Base-by-base conservation (phyloP, 1,284 basidiomycete species). In the Rhodotorula mucilaginosa region DNA sequence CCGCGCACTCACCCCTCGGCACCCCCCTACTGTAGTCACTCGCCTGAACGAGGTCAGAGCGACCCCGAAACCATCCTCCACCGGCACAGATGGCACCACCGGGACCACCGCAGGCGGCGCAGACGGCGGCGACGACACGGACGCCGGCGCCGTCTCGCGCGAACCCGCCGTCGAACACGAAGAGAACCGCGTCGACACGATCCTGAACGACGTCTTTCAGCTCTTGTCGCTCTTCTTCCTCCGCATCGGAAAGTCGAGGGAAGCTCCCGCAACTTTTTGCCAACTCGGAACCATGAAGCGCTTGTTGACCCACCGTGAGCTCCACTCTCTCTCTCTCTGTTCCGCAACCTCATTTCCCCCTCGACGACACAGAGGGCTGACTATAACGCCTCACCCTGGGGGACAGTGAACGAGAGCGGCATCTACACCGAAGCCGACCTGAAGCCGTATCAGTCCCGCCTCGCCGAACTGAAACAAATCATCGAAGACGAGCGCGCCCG, bases 1-100 rank as follows among this genome's bases (percentile, higher is more conserved):
- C 26, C 26, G 26, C 26, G 26, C 26, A 26, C 23, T 19, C 64
- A 51, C 39, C 18, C 29, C 16, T 26, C 51, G 57, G 52, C 70
- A 94, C 91, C 44, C 92, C 88, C 79, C 84, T 98, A 29, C n/a
- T 21, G 2, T 48, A 66, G 67, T 68, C 70, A 94, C 91, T 46
- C 92, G 88, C 79, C 84, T 99, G 65, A 98, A 98, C 82, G 89
- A 91, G 75, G 89, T 97, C 65, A 88, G 96, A 69, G 92, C 97
- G 79, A 81, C 26, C 7, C 62, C 67, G 5, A 57, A 61, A 26
- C n/a, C 58, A 23, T 58, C 58, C 3, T 51, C 13, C 23, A 12
- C 56, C 13, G 26, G 26, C 46, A 44, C 31, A 15, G 62, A 58
- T 80, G 80, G 80, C 68, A 77, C 79, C 46, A 13, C 51, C 15